Evolutionary conservation across 2,329 filamentous ascomycete species (phyloP), one percentile per base, ranked within the genome.

Genomic region (Monilinia fructicola): DNA sequence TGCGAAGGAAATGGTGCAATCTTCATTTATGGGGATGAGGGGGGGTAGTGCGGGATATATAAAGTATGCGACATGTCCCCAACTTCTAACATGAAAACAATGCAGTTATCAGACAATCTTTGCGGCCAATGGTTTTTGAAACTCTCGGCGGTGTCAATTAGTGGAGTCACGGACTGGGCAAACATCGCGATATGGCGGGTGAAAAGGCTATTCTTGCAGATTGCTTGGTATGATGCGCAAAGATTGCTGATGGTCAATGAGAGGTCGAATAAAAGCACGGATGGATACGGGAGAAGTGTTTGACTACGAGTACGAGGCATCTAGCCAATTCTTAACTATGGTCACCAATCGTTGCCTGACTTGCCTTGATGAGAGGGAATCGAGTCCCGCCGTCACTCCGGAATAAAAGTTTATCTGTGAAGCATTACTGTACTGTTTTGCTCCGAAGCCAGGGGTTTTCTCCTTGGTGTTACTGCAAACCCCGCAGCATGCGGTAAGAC

Each of bases 401-500:
- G 38, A 26, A 21, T 5, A 21, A 42, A 28, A 44, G 16, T 12
- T 26, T 14, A 50, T 50, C n/a, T 14, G 14, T 50, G 46, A 40
- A 35, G 31, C 31, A 35, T 35, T 18, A 42, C 38, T 18, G 10
- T 26, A 23, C 26, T 26, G 14, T 14, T 26, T 18, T 18, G 6
- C 38, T 44, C 40, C 55, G 9, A 18, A 18, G 26, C 44, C 42
- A 28, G 38, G 18, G 23, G 10, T 10, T 2, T 3, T n/a, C 42
- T 38, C 16, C 2, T 44, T 28, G 16, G 28, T 4, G 21, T 21
- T 58, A 46, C 16, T 35, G 31, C 31, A 35, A 35, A 31, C 40
- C 55, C 55, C 23, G 55, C 55, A 44, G 54, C 44, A 58, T 44
- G 55, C 40, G n/a, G 38, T 44, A 31, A 58, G 55, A 31, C 23